A percentile compares a stretch with the other conserved stretches of the same genome.
These are phyloP conservation scores for Maudiozyma humilis DNA, from an alignment of 1,139 yeast genomes.

Conservation along the genomic window DNA sequence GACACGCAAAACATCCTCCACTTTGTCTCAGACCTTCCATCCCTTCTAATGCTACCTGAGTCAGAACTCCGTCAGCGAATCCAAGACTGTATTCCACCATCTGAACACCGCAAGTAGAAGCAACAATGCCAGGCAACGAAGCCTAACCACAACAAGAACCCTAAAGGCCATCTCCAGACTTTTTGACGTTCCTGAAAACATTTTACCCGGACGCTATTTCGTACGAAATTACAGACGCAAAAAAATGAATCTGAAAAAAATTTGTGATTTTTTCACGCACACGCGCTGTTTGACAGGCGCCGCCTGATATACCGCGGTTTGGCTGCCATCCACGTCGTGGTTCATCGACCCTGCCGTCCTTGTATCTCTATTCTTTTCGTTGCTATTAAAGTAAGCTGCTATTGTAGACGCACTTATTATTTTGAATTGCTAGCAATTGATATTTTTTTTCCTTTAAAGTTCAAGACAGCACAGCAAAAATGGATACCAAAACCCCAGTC, in stretches of 20 bases:
- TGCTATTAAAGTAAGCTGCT: not conserved
- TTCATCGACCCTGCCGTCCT: too few species aligned
- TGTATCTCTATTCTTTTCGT: not conserved
- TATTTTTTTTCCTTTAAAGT: too few species aligned
- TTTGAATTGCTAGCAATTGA: too few species aligned
- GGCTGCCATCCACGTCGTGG: too few species aligned
- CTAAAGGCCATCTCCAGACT: not conserved
- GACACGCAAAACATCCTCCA: conserved; percentile 33
- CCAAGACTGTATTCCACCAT: not conserved
- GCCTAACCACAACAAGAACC: too few species aligned
- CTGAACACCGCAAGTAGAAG: not conserved
- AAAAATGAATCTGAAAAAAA: conserved; percentile 2
- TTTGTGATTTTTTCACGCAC: not conserved
- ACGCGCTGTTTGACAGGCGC: conserved; percentile 1
- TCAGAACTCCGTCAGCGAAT: conserved; percentile 14
- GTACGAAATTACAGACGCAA: conserved; percentile 10
- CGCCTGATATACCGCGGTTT: too few species aligned
- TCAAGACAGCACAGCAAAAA: conserved; percentile 13
- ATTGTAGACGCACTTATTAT: too few species aligned
- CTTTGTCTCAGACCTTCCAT: conserved; percentile 31
- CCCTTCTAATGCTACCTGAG: conserved; percentile 32
- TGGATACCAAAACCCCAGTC: conserved; percentile 90
- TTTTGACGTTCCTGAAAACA: not conserved
- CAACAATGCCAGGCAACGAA: too few species aligned
- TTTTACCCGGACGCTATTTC: conserved; percentile 1